These are phyloP conservation scores for Cutaneotrichosporon spelunceum DNA, from an alignment of 1,284 basidiomycete genomes.

Conservation along the genomic window DNA sequence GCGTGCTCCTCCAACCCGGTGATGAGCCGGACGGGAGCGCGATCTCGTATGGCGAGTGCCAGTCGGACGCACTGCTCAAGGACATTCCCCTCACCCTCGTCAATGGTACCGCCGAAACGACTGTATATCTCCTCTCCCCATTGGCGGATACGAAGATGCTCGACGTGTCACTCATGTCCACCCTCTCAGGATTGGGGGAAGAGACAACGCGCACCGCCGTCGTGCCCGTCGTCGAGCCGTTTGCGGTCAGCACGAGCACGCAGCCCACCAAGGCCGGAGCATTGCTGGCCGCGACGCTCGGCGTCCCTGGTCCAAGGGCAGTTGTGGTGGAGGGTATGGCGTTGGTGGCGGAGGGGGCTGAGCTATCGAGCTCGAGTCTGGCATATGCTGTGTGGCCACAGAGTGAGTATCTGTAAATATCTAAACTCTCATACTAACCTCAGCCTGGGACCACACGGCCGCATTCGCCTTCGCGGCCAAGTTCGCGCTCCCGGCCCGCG, in stretches of 20 bases:
- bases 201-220: constrained; percentile 30
- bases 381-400: constrained; percentile 15
- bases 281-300: constrained; percentile 3
- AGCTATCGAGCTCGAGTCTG: constrained; percentile 21
- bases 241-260: constrained; percentile 23
- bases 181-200: constrained; percentile 18
- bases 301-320: constrained; percentile 9
- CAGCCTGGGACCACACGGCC: constrained; percentile 10
- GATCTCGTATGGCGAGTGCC: constrained; percentile 22
- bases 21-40: constrained; percentile 62
- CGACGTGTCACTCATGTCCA: constrained; percentile 30
- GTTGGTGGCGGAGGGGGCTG: constrained; percentile 16
- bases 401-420: constrained; percentile 20
- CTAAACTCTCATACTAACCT: neutral
- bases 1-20: constrained; percentile 71
- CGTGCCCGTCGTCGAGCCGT: constrained; percentile 37
- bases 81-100: constrained; percentile 32
- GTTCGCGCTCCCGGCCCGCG: constrained; percentile 17
- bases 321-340: constrained; percentile 5
- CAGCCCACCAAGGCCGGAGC: constrained; percentile 10
- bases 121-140: constrained; percentile 23
- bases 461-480: constrained; percentile 27
- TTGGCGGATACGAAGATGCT: constrained; percentile 27
- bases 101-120: constrained; percentile 12
- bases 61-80: constrained; percentile 26